These are phyloP conservation scores for Rhododendron vialii DNA, from an alignment of 148 eudicot species.

Conservation along the genomic window DNA sequence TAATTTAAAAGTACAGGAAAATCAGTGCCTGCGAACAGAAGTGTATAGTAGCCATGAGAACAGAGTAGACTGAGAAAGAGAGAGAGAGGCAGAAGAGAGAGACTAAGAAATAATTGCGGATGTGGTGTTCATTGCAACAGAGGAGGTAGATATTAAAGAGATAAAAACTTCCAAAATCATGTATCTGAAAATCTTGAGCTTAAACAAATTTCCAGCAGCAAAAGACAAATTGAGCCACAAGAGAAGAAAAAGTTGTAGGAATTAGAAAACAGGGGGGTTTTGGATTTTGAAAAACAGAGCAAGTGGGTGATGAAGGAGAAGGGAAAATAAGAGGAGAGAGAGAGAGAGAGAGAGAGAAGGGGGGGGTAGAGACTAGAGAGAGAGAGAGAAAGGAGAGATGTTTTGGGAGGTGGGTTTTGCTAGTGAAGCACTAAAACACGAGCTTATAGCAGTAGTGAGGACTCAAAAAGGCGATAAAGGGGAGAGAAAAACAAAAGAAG, in stretches of 20 bases:
- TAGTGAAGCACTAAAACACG: slow-evolving; percentile 43
- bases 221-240: slow-evolving; percentile 9
- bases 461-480: slow-evolving; percentile 19
- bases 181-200: slow-evolving; percentile 13
- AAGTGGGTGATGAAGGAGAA: slow-evolving; percentile 18
- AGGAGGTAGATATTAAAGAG: not conserved
- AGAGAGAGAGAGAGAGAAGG: not conserved
- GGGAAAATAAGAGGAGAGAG: not conserved
- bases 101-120: not conserved
- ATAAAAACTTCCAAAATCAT: not conserved
- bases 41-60: not conserved
- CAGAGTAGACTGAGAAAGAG: not conserved
- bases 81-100: not conserved
- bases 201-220: slow-evolving; percentile 12
- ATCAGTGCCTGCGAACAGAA: not conserved
- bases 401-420: slow-evolving; percentile 33
- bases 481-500: slow-evolving; percentile 12
- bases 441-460: slow-evolving; percentile 39
- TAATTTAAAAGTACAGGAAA: not conserved
- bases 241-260: not conserved
- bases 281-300: not conserved
- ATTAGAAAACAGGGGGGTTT: not conserved
- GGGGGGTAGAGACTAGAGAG: not conserved
- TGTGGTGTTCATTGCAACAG: not conserved
- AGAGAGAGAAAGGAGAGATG: slow-evolving; percentile 5